Percentiles rank a stretch among this genome's conserved stretches.
These are phyloP conservation scores for Nannizzia gypsea DNA, from an alignment of 2,329 filamentous ascomycete genomes.

Conservation along the genomic window DNA sequence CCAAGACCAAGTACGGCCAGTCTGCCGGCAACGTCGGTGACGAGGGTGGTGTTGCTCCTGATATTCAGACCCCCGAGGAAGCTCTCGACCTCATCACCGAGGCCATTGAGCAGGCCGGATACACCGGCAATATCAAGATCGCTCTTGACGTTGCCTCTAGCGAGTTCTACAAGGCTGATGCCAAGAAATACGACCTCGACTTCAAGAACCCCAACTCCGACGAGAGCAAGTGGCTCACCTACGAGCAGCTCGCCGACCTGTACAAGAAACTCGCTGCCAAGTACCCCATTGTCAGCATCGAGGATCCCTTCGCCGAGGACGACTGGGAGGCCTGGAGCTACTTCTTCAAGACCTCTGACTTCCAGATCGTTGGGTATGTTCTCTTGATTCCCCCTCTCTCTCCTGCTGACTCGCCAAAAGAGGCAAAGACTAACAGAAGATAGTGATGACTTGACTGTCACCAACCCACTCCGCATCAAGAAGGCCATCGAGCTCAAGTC, in stretches of 20 bases:
- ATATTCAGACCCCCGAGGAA: conserved; percentile 95
- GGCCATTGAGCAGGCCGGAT: conserved; percentile 87
- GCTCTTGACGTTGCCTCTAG: conserved; percentile 98
- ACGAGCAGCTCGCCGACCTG: conserved; percentile 87
- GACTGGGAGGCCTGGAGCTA: conserved; percentile 99
- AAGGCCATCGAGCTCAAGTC: conserved; percentile 98
- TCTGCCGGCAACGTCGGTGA: conserved; percentile 98
- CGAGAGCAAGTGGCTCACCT: conserved; percentile 93
- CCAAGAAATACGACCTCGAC: conserved; percentile 99
- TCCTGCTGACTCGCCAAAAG: neutral
- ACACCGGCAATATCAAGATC: conserved; percentile 93
- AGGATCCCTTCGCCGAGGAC: conserved; percentile 98
- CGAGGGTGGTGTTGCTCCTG: conserved; percentile 97
- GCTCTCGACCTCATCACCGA: conserved; percentile 92
- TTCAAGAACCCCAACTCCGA: conserved; percentile 99
- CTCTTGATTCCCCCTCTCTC: neutral
- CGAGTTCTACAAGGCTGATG: conserved; percentile 97
- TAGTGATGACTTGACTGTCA: conserved; percentile 93
- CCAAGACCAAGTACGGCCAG: conserved; percentile 99
- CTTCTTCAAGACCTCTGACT: conserved; percentile 98
- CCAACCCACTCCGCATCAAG: conserved; percentile 98
- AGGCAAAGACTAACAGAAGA: conserved; percentile 9
- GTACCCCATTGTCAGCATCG: conserved; percentile 97
- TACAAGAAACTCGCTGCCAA: conserved; percentile 82
- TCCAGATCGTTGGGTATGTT: conserved; percentile 76